Base-by-base conservation (phyloP, 768 basidiomycete genomes). In the Pleurotus sapidus region DNA sequence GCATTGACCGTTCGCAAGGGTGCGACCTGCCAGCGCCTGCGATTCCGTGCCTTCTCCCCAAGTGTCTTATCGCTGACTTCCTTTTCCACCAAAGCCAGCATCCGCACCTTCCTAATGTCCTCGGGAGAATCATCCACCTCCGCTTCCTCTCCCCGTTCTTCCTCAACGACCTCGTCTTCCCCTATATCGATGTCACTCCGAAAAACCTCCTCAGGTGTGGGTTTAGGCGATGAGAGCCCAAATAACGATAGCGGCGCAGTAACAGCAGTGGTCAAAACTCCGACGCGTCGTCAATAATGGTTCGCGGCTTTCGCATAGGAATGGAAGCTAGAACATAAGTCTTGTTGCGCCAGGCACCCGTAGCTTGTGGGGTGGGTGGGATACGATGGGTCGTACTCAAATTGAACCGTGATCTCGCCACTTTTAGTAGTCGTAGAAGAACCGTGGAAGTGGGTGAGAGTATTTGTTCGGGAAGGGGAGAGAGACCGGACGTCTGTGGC, bases 141-240 rank as follows among this genome's bases (percentile, higher is more conserved):
- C 2, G 81, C 86, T 57, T 91, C 91, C 68, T 89, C 89, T 5
- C 83, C 84, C 20, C 86, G 78, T 51, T 94, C 91, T 61, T 87
- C 84, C 58, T 93, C 91, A 54, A 91, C 66, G 15, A 92, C 78
- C 61, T 94, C 91, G 57, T 91, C 84, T 64, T 93, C 91, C 45
- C 77, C 72, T 60, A 94, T 65, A 63, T 93, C 91, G 56, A 91
- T 87, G 59, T 82, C 79, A 34, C 80, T 82, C 58, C 77, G 74
- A 64, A 84, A 85, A 27, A 91, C 86, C 34, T 87, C 82, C 49
- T 90, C 87, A 1, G 88, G 86, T 5, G 79, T 86, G 24, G 83
- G 75, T 49, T 76, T 75, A 1, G 73, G 65, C 20, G 63, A 54
- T 18, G 59, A 68, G 37, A 74, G 82, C 40, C 76, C 72, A 55